phyloP scores from a whole-genome alignment of 2,329 filamentous ascomycete species.

The Polytolypa hystricis region DNA sequence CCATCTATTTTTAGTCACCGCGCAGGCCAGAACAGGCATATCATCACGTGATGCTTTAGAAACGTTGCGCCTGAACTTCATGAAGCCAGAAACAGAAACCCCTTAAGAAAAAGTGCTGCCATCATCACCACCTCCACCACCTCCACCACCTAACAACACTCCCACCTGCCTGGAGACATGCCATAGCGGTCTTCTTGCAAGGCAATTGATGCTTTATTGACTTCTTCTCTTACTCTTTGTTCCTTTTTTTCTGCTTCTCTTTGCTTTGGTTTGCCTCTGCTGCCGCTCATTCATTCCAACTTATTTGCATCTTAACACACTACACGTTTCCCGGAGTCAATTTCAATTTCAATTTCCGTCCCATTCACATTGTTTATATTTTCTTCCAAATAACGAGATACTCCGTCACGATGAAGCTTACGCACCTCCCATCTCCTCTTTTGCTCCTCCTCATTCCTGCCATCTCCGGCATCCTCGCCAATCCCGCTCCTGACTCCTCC shows the following conservation, averaged over 20 bases:
- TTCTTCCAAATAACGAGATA: neutral
- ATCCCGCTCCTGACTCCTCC: slow-evolving; percentile 1
- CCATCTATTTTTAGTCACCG: no score
- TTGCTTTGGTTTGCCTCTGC: neutral
- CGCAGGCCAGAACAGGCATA: no score
- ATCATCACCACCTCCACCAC: no score
- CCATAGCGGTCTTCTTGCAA: no score
- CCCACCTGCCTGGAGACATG: no score
- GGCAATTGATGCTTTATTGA: no score
- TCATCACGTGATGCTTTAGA: no score
- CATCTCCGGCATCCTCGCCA: slow-evolving; percentile 9
- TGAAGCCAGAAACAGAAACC: no score
- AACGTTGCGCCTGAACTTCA: no score
- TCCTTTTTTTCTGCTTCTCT: neutral
- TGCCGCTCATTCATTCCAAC: neutral
- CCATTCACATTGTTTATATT: neutral
- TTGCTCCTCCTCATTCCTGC: slow-evolving; percentile 10
- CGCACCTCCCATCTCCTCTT: slow-evolving; percentile 9
- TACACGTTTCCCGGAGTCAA: no score
- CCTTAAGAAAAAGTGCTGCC: no score
- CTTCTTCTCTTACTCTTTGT: neutral
- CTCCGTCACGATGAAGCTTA: slow-evolving; percentile 9
- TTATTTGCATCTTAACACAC: neutral
- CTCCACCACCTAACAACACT: no score
- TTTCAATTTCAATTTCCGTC: neutral